Evolutionary conservation across 352 stramenopile species (phyloP), one percentile per base, ranked within the genome.

Genomic region (Globisporangium emineosum): DNA sequence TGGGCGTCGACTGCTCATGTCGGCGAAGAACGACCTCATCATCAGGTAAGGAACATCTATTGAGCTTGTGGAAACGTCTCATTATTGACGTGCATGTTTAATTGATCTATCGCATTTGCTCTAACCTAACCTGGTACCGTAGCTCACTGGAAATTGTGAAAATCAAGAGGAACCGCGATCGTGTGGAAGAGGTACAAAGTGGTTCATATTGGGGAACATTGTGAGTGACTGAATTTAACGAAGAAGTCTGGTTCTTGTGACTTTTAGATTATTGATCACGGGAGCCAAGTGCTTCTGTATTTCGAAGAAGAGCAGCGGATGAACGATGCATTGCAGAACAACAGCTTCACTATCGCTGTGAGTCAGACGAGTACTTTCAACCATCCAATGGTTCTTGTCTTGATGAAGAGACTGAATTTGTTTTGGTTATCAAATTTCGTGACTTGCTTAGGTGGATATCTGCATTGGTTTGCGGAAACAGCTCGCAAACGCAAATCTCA

Each of bases 71-170:
- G 7, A 47, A 47, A 33, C 55, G n/a, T 17, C 51, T 9, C 40
- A 27, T 8, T 23, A 29, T 5, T 64, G 12, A 12, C n/a, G 21
- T 47, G 17, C 40, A 47, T 5, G 29, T 7, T 17, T 47, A 47
- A 23, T 5, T 40, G 19, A 49, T 27, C 25, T 62, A 35, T 29
- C 55, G 58, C 52, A 17, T 50, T 2, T 68, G 25, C 6, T 32
- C 2, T 6, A 32, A 47, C 17, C 5, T 21, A 1, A 21, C 2
- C 4, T 9, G 6, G 19, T 12, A 47, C 23, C 5, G 7, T 53
- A 94, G 82, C 21, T 91, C 86, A 3, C 52, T 95, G 9, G 78
- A 92, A 69, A 89, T 95, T 30, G 78, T 95, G 42, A 95, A 95
- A 66, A 88, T 72, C 2, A 93, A 91, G 60, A 62, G 84, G 42